phyloP scores from a whole-genome alignment of 495 filamentous ascomycete species.

The Thozetella sp. region DNA sequence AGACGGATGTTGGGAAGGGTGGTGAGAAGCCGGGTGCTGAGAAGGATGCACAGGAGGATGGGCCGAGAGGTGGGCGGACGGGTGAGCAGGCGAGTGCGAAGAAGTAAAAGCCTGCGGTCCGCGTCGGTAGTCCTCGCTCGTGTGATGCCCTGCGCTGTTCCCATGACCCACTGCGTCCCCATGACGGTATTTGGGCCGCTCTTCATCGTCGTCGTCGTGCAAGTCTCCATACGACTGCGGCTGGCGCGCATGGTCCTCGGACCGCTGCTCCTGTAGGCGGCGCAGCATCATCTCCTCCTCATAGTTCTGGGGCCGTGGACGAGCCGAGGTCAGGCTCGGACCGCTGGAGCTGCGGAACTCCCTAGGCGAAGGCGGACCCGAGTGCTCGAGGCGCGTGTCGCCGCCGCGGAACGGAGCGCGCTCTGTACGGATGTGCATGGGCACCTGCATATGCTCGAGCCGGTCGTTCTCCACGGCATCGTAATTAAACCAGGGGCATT shows the following conservation, averaged over 20 bases:
- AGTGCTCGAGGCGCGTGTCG: constrained; percentile 5
- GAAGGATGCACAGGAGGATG: constrained; percentile 22
- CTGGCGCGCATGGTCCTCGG: constrained; percentile 57
- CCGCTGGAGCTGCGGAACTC: constrained; percentile 19
- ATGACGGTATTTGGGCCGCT: constrained; percentile 11
- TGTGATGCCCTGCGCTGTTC: constrained; percentile 40
- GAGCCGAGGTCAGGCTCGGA: constrained; percentile 11
- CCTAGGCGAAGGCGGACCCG: constrained; percentile 25
- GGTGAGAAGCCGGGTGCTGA: constrained; percentile 18
- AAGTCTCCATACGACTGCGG: constrained; percentile 51
- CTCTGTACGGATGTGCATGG: constrained; percentile 18
- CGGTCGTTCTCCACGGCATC: constrained; percentile 58
- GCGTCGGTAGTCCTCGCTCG: constrained; percentile 47
- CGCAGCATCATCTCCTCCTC: constrained; percentile 54
- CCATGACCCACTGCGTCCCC: constrained; percentile 35
- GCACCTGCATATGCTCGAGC: constrained; percentile 58
- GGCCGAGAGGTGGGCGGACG: constrained; percentile 30
- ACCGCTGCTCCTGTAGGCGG: constrained; percentile 53
- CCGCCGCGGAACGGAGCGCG: constrained; percentile 21
- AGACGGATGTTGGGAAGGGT: neutral
- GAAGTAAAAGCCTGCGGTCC: constrained; percentile 39
- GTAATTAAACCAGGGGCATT: constrained; percentile 80
- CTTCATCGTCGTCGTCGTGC: constrained; percentile 37
- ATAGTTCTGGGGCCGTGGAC: constrained; percentile 45
- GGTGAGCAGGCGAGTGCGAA: constrained; percentile 27